Conservation (phyloP, 1,139 yeast species). For the Scheffersomyces segobiensis region DNA sequence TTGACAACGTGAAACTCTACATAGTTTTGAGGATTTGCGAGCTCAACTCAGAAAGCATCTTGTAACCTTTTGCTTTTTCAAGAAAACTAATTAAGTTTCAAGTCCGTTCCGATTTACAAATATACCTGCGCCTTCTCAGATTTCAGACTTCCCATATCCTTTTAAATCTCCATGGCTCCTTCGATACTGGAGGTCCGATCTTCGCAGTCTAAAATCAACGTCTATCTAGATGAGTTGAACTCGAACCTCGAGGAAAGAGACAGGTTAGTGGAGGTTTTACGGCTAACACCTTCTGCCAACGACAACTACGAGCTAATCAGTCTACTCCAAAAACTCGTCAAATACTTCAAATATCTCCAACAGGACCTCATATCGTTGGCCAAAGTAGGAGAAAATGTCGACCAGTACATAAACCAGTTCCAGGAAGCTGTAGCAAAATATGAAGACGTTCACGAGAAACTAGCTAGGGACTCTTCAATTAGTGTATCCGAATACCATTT, state of each 20-base stretch:
- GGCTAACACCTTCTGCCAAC: constrained; percentile 50
- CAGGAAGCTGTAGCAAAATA: constrained; percentile 16
- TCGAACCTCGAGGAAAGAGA: constrained; percentile 49
- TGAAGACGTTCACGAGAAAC: constrained; percentile 13
- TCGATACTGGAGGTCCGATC: constrained; percentile 10
- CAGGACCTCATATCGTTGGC: constrained; percentile 27
- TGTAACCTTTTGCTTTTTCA: background rate
- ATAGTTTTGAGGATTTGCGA: background rate
- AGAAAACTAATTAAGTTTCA: background rate
- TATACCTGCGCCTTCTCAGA: background rate
- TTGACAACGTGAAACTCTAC: background rate
- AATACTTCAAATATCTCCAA: constrained; percentile 30
- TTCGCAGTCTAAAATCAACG: constrained; percentile 9
- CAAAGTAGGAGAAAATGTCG: constrained; percentile 4
- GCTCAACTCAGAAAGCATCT: background rate
- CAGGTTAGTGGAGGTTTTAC: constrained; percentile 41
- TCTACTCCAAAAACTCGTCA: constrained; percentile 37
- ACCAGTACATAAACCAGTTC: constrained; percentile 10
- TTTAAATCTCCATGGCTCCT: constrained; percentile 5
- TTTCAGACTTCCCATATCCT: background rate
- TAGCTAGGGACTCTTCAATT: constrained; percentile 30
- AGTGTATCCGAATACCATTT: constrained; percentile 40
- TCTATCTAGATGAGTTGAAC: constrained; percentile 17
- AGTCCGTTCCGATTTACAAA: background rate
- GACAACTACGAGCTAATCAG: constrained; percentile 56